phyloP scores from a whole-genome alignment of 441 rosid species.

The Gossypium davidsonii region DNA sequence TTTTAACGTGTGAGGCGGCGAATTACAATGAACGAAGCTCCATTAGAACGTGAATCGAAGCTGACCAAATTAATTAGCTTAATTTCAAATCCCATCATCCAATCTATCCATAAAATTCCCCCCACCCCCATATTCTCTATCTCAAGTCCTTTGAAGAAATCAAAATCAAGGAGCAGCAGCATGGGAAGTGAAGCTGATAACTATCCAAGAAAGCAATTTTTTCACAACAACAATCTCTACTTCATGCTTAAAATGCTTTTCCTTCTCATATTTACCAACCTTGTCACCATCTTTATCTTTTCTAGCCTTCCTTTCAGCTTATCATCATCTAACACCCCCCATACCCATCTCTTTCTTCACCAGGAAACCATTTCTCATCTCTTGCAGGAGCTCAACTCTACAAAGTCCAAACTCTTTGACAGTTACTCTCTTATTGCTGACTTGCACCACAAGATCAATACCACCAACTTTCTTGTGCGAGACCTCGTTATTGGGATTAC shows the following conservation, averaged over 20 bases:
- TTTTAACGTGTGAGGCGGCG: background rate
- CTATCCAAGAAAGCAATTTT: slow-evolving; percentile 24
- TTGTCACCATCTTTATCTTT: slow-evolving; percentile 36
- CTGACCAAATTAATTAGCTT: background rate
- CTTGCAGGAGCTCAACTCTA: slow-evolving; percentile 25
- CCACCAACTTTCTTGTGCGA: slow-evolving; percentile 32
- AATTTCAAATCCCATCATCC: background rate
- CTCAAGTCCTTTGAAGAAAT: background rate
- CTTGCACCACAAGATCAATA: slow-evolving; percentile 32
- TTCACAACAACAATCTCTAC: slow-evolving; percentile 14
- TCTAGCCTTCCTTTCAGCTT: slow-evolving; percentile 19
- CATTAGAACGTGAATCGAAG: background rate
- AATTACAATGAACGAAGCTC: background rate
- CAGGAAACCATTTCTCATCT: background rate
- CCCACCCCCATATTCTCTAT: background rate
- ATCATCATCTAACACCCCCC: background rate
- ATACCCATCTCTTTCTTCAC: background rate
- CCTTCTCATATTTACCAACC: slow-evolving; percentile 34
- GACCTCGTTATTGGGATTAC: slow-evolving; percentile 27
- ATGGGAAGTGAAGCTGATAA: slow-evolving; percentile 26
- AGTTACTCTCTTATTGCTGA: slow-evolving; percentile 25
- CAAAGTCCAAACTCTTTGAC: slow-evolving; percentile 27
- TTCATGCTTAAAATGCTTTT: slow-evolving; percentile 34
- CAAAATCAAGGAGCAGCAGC: background rate
- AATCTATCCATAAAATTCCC: background rate